These are phyloP conservation scores for Nyssa sinensis DNA, from an alignment of 148 eudicot species.

Conservation along the genomic window DNA sequence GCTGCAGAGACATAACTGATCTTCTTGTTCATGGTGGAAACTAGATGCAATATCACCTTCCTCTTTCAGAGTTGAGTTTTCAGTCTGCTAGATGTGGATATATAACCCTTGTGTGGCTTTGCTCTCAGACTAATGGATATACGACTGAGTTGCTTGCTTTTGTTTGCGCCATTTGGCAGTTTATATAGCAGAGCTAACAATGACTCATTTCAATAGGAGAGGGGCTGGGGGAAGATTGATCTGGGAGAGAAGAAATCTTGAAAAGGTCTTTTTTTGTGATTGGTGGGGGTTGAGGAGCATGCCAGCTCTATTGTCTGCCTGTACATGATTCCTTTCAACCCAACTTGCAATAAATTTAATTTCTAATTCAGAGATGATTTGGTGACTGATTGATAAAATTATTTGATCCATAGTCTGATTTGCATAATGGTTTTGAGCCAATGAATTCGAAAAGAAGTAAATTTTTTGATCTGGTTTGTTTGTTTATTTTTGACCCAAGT, in stretches of 20 bases:
- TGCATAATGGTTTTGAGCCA: background rate
- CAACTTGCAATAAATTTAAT: background rate
- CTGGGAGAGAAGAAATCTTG: too few relatives aligned
- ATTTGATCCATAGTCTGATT: background rate
- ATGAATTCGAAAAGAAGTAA: background rate
- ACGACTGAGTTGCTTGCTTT: background rate
- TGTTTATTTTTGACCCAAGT: too few relatives aligned
- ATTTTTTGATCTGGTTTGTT: too few relatives aligned
- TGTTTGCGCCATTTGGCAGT: conserved; percentile 1
- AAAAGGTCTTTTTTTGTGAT: background rate
- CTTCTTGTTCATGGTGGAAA: conserved; percentile 28
- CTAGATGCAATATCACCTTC: background rate
- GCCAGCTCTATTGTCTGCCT: conserved; percentile 13
- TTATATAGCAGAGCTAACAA: conserved; percentile 13
- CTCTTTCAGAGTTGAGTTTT: too few relatives aligned
- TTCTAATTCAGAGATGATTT: conserved; percentile 6
- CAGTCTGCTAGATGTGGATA: too few relatives aligned
- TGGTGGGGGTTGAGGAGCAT: conserved; percentile 5
- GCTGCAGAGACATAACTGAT: conserved; percentile 19
- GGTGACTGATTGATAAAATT: background rate
- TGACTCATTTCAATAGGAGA: background rate
- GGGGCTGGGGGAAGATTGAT: background rate
- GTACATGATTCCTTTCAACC: background rate
- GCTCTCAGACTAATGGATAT: background rate
- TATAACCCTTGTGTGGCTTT: too few relatives aligned